A percentile compares a stretch with the other conserved stretches of the same genome.
Evolutionary conservation across 192 early-diverging fungal species (phyloP).

Genomic region (Mortierella alpina): DNA sequence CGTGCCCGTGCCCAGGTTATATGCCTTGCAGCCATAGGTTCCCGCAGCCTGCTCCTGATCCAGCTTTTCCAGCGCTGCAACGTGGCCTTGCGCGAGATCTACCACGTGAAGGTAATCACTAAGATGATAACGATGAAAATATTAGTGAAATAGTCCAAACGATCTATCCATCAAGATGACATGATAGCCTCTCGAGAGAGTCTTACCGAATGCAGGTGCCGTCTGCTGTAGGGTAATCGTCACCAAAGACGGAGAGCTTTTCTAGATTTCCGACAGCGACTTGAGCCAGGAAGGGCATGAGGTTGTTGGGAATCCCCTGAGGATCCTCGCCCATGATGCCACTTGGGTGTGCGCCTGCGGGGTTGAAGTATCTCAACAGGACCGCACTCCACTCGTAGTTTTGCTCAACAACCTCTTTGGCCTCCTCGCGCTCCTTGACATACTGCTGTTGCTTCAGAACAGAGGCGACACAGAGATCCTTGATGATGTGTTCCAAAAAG

Average conservation of each 20-base stretch:
- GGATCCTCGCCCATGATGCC: slow-evolving; percentile 95
- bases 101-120: slow-evolving; percentile 97
- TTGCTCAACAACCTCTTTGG: slow-evolving; percentile 4
- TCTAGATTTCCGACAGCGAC: slow-evolving; percentile 88
- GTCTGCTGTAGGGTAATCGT: slow-evolving; percentile 92
- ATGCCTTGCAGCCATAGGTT: slow-evolving; percentile 68
- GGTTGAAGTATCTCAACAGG: slow-evolving; percentile 90
- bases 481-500: slow-evolving; percentile 87
- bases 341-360: slow-evolving; percentile 89
- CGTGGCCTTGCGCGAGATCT: slow-evolving; percentile 91
- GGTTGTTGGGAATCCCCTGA: slow-evolving; percentile 85
- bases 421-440: slow-evolving; percentile 12
- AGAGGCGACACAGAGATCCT: slow-evolving; percentile 72
- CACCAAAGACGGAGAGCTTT: slow-evolving; percentile 89
- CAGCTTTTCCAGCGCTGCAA: slow-evolving; percentile 84
- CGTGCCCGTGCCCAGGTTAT: slow-evolving; percentile 92
- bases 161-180: background rate
- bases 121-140: background rate
- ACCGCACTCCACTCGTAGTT: slow-evolving; percentile 72
- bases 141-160: background rate
- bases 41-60: slow-evolving; percentile 57
- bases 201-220: slow-evolving; percentile 71
- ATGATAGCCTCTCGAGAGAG: background rate
- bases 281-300: slow-evolving; percentile 91
- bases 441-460: slow-evolving; percentile 31